Evolutionary conservation across 108 stramenopile genomes (phyloP), one percentile per base, ranked within the genome.

Genomic region (Skeletonema tropicum): DNA sequence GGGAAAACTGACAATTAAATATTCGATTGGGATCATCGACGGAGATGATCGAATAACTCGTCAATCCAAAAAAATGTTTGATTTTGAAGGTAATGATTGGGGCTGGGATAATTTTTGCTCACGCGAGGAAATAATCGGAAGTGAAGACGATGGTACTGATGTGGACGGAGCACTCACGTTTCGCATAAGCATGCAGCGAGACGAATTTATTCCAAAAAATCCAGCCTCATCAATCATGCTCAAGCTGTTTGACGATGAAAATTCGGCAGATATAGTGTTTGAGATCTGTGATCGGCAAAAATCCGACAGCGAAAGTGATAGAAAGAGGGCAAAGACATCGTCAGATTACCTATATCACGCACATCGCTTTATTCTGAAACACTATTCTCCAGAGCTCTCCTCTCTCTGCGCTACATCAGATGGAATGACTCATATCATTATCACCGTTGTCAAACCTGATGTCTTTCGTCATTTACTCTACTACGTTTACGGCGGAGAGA

Each of bases 371-470:
- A n/a, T 61, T 61, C 8, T 61, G 31, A 30, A 32, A 14, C 36
- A 61, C 36, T 11, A 35, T 14, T 49, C 48, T 9, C 3, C 36
- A 61, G 60, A 32, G 19, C 60, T 61, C 10, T 15, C 60, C 38
- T 30, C 31, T 15, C 36, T 35, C 11, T 61, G 60, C 14, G 60
- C 31, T 32, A 38, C 60, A 35, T 38, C 36, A 5, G n/a, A 35
- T 12, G 60, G 38, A 32, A 38, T 61, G 60, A 61, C 25, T 32
- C 60, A 30, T 17, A 61, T 61, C n/a, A 15, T n/a, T n/a, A 32
- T 61, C 60, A 61, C 6, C 6, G 60, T 17, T 35, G 21, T 35
- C 29, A 38, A 32, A 38, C 26, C 60, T 0, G 15, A n/a, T 4
- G 38, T 61, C 1, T 61, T 61, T 6, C 60, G 60, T 7, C 26